Evolutionary conservation across 2,329 filamentous ascomycete genomes (phyloP), one percentile per base, ranked within the genome.

Genomic region (Rachicladosporium sp.): DNA sequence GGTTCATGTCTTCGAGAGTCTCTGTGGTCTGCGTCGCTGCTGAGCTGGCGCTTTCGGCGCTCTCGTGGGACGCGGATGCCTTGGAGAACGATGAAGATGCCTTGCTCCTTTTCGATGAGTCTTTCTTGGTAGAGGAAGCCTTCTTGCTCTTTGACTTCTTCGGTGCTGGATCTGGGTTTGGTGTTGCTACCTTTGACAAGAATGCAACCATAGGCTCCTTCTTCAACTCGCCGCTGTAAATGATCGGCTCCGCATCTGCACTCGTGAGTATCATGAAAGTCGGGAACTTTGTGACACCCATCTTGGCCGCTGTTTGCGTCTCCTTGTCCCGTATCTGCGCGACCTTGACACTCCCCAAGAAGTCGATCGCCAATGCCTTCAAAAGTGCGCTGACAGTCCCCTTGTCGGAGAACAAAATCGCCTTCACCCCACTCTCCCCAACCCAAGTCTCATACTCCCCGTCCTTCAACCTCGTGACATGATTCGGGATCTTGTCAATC

Each of bases 331-430:
- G 77, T 40, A 94, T 73, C 62, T 96, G 89, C 6, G 78, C 89
- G 29, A 98, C 70, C 3, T 74, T 71, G 46, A 96, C 76, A 41
- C 76, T 75, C 29, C 80, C 87, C 19, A 91, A 70, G 61, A 89
- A 98, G 57, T 96, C 91, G 52, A 95, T 86, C 5, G 91, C 88
- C 39, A 96, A 62, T 44, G 86, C 80, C 60, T 82, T 83, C 47
- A 95, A 65, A 15, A 94, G 69, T 8, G 87, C 76, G 57, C 84
- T 89, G 1, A 84, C 89, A 4, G 82, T 80, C 13, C 87, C 86
- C 68, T 96, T 98, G 41, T 94, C 84, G 2, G 84, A 93, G 63
- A 98, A 96, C 3, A 98, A 68, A 29, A 98, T 77, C 0, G 83
- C 88, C 67, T 93, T 95, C 36, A 87, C 75, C 9, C 71, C 74